phyloP scores from a whole-genome alignment of 305 asterid species.

The Fraxinus latifolia region DNA sequence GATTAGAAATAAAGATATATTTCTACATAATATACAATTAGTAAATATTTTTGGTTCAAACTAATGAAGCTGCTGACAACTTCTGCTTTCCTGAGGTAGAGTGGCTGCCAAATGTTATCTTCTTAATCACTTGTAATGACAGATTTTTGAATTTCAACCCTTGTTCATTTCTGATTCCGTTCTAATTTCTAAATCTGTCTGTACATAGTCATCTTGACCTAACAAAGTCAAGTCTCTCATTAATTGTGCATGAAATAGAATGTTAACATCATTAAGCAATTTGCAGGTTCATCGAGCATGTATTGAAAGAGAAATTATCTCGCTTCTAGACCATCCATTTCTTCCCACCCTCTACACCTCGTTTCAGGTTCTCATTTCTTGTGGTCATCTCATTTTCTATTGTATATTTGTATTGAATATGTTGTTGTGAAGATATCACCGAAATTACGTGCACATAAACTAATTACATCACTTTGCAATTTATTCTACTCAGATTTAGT shows the following conservation, averaged over 20 bases:
- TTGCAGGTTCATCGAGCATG: slow-evolving; percentile 97
- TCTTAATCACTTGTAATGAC: background rate
- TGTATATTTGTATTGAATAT: background rate
- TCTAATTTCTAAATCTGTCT: background rate
- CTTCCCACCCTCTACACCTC: slow-evolving; percentile 90
- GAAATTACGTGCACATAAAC: background rate
- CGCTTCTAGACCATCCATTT: slow-evolving; percentile 93
- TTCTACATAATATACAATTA: background rate
- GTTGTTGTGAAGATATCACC: background rate
- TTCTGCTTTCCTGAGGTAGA: background rate
- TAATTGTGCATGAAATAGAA: background rate
- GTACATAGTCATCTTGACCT: background rate
- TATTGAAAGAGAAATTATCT: slow-evolving; percentile 85
- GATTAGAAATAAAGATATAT: background rate
- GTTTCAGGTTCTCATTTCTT: slow-evolving; percentile 64
- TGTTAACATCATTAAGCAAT: slow-evolving; percentile 8
- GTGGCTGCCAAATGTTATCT: background rate
- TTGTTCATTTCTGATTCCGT: background rate
- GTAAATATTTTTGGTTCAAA: background rate
- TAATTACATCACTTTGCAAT: background rate
- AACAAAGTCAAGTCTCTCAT: background rate
- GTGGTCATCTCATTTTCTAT: slow-evolving; percentile 15
- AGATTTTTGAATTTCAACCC: background rate
- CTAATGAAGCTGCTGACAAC: background rate
- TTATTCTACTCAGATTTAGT: background rate